phyloP scores from a whole-genome alignment of 257 asterid species.

The Schizonepeta tenuifolia region DNA sequence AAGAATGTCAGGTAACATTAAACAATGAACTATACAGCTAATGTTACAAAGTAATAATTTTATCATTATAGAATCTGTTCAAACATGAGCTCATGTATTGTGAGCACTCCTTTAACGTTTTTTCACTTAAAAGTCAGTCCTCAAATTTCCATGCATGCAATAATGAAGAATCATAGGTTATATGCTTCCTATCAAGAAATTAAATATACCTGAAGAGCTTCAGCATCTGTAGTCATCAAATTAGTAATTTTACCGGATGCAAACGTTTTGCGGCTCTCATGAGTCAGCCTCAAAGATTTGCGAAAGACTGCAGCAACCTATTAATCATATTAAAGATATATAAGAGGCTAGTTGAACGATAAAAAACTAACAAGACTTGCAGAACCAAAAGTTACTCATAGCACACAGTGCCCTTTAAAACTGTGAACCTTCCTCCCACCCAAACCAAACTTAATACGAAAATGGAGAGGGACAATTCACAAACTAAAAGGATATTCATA shows the following conservation, averaged over 20 bases:
- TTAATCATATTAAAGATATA: slow-evolving; percentile 29
- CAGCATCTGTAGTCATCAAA: slow-evolving; percentile 95
- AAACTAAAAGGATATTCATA: slow-evolving; percentile 6
- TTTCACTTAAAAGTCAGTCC: neutral
- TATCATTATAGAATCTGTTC: slow-evolving; percentile 14
- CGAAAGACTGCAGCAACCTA: slow-evolving; percentile 95
- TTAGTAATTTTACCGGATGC: slow-evolving; percentile 91
- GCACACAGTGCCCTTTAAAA: neutral
- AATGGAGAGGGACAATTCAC: slow-evolving; percentile 14
- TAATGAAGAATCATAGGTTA: neutral
- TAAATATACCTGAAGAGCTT: slow-evolving; percentile 81
- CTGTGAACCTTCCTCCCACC: slow-evolving; percentile 18
- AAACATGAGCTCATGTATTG: slow-evolving; percentile 4
- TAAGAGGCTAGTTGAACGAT: neutral
- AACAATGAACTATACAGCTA: slow-evolving; percentile 23
- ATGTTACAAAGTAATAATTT: slow-evolving; percentile 6
- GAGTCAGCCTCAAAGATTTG: slow-evolving; percentile 85
- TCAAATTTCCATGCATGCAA: slow-evolving; percentile 6
- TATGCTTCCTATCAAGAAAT: slow-evolving; percentile 8
- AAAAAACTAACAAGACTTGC: neutral
- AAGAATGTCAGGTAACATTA: slow-evolving; percentile 19
- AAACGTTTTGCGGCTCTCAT: slow-evolving; percentile 89
- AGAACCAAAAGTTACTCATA: neutral
- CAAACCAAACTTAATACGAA: slow-evolving; percentile 6
- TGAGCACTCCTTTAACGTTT: neutral